Base-by-base conservation (phyloP, 495 filamentous ascomycete genomes). In the Aspergillus biplanus region DNA sequence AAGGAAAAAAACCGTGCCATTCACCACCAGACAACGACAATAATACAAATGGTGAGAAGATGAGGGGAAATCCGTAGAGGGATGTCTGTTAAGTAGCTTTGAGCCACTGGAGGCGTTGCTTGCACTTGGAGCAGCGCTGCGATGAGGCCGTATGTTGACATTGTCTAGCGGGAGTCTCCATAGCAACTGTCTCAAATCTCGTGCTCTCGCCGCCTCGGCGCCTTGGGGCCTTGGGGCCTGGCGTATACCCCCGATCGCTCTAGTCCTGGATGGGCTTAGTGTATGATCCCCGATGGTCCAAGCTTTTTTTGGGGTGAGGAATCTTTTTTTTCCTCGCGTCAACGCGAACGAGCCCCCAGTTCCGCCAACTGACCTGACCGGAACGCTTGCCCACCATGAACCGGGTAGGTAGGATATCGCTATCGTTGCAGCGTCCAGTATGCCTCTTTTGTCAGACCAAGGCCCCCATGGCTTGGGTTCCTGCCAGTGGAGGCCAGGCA, bases 401-500 rank as follows among this genome's bases (percentile, higher is more conserved):
- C 59, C 61, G 61, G 18, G 31, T 67, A 57, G 69, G 66, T 59
- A 77, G 69, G 46, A 72, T 78, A 68, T 72, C 73, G 56, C 65
- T 78, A 59, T 73, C 74, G 11, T n/a, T 71, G 34, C 72, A 68
- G 12, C 67, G 68, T 12, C 68, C 71, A 47, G 69, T 74, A 70
- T 78, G 81, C 67, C 64, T 79, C 9, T 65, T 78, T 31, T 82
- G 79, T 55, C 75, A 77, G 59, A 72, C 73, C 56, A 72, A 73
- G 62, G 48, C 69, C 16, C 54, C 69, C 3, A 16, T 71, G 12
- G n/a, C 64, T 31, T 33, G 59, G 21, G 58, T 65, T 15, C 65
- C 64, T 6, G 56, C 69, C 15, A 65, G 67, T 52, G 53, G 66
- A 75, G 75, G 72, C 71, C 78, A 77, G 61, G 67, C 74, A 18